Base-by-base conservation (phyloP, 2,329 filamentous ascomycete species). In the Aspergillus fructus region DNA sequence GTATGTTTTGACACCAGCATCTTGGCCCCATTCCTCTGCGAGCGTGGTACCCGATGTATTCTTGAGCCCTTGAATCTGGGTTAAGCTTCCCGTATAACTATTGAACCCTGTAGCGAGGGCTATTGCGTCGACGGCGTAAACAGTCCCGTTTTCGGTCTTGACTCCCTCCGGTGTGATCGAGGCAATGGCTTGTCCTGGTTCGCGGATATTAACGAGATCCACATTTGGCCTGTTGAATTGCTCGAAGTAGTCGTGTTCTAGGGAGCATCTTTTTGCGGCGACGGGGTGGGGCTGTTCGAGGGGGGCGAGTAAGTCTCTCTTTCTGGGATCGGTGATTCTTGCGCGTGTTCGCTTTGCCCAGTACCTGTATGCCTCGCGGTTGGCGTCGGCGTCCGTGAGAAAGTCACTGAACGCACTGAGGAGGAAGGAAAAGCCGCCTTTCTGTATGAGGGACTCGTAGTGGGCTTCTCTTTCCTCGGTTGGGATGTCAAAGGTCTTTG, bases 391-490 rank as follows among this genome's bases (percentile, higher is more conserved):
- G 42, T 76, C 69, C 12, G 73, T 64, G 3, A 85, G 61, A 24
- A 77, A 73, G 58, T 88, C 83, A 41, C 76, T 78, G 71, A 84
- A 87, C 1, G 73, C 64, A 0, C 70, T 71, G 0, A 84, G 70
- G 79, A 81, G 81, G 65, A 76, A 82, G 0, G 72, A 67, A 65
- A 87, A 86, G 0, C 84, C 84, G 1, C 83, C 84, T 0, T 76
- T 68, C 3, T 71, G 52, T 78, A 80, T 86, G 8, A 81, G 66
- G 3, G 72, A 60, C 58, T 85, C 78, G 59, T 80, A 82, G 17
- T 80, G 71, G 2, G 73, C 74, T 58, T 81, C 75, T 0, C 82
- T 77, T 53, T 83, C 74, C 40, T 81, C 81, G 0, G 74, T 70
- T 0, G 58, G 19, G 0, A 73, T 81, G 43, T 84, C 81, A 46